Evolutionary conservation across 805 yeast genomes (phyloP), one percentile per base, ranked within the genome.

Genomic region (Saturnispora kantuleensis): DNA sequence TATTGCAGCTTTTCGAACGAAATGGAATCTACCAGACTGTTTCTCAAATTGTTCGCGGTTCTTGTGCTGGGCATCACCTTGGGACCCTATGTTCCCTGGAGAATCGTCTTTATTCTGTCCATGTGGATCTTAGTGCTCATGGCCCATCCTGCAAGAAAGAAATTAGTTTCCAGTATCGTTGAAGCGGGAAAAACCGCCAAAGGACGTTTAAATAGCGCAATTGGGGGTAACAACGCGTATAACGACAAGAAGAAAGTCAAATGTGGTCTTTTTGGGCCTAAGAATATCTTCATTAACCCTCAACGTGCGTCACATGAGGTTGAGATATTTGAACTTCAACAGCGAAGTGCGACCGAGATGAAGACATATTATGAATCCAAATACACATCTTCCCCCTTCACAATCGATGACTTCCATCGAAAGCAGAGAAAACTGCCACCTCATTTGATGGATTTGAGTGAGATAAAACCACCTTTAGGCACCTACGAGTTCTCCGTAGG

Each of bases 261-360:
- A 10, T 12, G 29, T 33, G 35, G 31, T 18, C 7, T 37, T n/a
- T 35, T 37, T 32, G 17, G 30, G 3, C 4, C n/a, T 18, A 38
- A 35, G 9, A 39, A 41, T 26, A 40, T 55, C 10, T 75, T 88
- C 8, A 66, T 84, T n/a, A 94, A 85, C 56, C 87, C 80, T 46
- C 64, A 73, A 0, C 81, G 87, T 0, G 79, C 78, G 39, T 59
- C 65, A 0, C 66, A 76, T 37, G 59, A 65, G n/a, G 88, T 85
- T 7, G 94, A 88, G 56, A 67, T 89, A 1, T 89, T 71, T 58
- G 95, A 88, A 59, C 69, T 88, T 18, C 84, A 84, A 57, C 69
- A 72, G 37, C 81, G 73, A 52, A 83, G 83, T 33, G 61, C 77
- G 21, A 71, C 82, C 2, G 46, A 49, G 12, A 74, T 78, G 0